Evolutionary conservation across 441 rosid species (phyloP), one percentile per base, ranked within the genome.

Genomic region (Croton setiger): DNA sequence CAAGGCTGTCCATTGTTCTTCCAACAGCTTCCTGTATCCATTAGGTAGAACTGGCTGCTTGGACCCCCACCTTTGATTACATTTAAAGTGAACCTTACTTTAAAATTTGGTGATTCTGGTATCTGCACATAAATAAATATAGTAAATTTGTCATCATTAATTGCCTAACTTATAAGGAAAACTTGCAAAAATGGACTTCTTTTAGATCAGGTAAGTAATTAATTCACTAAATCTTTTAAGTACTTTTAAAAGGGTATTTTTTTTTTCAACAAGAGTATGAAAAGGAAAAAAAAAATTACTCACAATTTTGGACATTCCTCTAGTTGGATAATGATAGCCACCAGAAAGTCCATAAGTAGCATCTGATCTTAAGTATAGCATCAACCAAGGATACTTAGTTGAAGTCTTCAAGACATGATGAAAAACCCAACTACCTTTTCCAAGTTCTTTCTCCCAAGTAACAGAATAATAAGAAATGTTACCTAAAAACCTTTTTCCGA

Each of bases 11-110:
- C 96, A 59, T 84, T 75, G 88, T 90, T 90, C 84, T 90, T 90
- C 96, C 92, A 90, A 69, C 96, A 88, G 61, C 96, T 85, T 7
- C 96, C 96, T 31, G 86, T 84, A 84, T 88, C 92, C 78, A 86
- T 69, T 60, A 90, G 76, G 79, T 90, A 90, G 75, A 90, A 88
- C 20, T 90, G 96, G 78, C 91, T 90, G 13, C 66, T 81, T 5
- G 86, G 84, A 55, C 96, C 92, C 53, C 96, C 96, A 17, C 91
- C 88, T 81, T 85, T 69, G 71, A 81, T 73, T 61, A 85, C 80
- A 56, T 88, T 81, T 36, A 90, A 78, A 41, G 78, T 81, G 80
- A 90, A 88, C 72, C 71, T 85, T 33, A 87, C 91, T 70, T 80
- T 88, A 66, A 88, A 90, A 74, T 88, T 74, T 48, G 97, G 90